Evolutionary conservation across 352 stramenopile genomes (phyloP).

Genomic region (Globisporangium polare): DNA sequence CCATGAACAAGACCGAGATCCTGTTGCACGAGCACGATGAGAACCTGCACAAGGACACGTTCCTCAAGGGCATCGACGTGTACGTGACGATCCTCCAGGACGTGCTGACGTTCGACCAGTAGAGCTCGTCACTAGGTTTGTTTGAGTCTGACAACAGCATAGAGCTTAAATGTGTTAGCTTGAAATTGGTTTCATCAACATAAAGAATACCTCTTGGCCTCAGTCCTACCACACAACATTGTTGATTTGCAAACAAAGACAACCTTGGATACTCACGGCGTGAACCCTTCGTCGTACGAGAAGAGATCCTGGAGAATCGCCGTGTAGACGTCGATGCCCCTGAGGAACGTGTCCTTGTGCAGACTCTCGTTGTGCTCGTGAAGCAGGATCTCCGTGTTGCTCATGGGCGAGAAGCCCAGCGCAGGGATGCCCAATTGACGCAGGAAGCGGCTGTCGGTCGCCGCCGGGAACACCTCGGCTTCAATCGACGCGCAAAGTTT

Average conservation of each 20-base stretch:
- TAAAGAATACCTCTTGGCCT: too few relatives aligned
- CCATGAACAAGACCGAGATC: slow-evolving; percentile 92
- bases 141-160: background rate
- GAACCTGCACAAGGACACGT: slow-evolving; percentile 88
- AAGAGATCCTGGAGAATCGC: slow-evolving; percentile 40
- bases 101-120: slow-evolving; percentile 19
- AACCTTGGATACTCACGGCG: too few relatives aligned
- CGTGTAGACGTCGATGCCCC: slow-evolving; percentile 87
- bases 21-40: slow-evolving; percentile 96
- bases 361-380: slow-evolving; percentile 96
- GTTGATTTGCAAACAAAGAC: too few relatives aligned
- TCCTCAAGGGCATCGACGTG: slow-evolving; percentile 89
- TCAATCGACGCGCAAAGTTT: slow-evolving; percentile 36
- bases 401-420: slow-evolving; percentile 92
- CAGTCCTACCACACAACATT: too few relatives aligned
- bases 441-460: slow-evolving; percentile 92
- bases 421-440: slow-evolving; percentile 85
- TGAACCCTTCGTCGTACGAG: too few relatives aligned
- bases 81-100: slow-evolving; percentile 50
- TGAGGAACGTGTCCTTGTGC: slow-evolving; percentile 85
- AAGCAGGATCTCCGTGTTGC: slow-evolving; percentile 90
- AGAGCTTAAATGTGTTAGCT: too few relatives aligned
- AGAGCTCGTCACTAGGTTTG: too few relatives aligned
- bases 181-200: too few relatives aligned
- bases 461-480: slow-evolving; percentile 91